Evolutionary conservation across 768 basidiomycete species (phyloP).

Genomic region (Auriculariales sp.): DNA sequence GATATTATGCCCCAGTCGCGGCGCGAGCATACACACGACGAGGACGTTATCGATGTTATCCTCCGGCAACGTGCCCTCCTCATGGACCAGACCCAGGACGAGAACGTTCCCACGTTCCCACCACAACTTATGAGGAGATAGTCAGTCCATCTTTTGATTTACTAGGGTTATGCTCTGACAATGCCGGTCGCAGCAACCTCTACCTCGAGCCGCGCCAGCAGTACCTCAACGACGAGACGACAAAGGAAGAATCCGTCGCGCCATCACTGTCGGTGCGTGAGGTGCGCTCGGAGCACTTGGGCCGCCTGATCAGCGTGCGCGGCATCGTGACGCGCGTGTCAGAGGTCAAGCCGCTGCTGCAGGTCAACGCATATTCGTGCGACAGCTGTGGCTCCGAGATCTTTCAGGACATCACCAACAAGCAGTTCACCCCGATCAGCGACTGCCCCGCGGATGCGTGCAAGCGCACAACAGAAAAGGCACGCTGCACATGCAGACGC

Average conservation of each 20-base stretch:
- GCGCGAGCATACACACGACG: slow-evolving; percentile 77
- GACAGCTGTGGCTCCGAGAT: slow-evolving; percentile 97
- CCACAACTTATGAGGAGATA: slow-evolving; percentile 87
- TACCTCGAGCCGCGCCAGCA: slow-evolving; percentile 84
- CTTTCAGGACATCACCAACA: slow-evolving; percentile 91
- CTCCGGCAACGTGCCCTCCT: slow-evolving; percentile 84
- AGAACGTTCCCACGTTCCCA: slow-evolving; percentile 68
- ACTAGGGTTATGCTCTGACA: neutral
- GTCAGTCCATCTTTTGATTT: slow-evolving; percentile 43
- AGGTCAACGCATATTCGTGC: slow-evolving; percentile 96
- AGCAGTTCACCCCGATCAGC: slow-evolving; percentile 76
- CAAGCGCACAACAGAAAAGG: slow-evolving; percentile 76
- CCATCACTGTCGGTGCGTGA: slow-evolving; percentile 92
- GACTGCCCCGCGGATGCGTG: slow-evolving; percentile 82
- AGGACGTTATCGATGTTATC: slow-evolving; percentile 94
- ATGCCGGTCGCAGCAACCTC: slow-evolving; percentile 48
- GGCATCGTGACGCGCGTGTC: slow-evolving; percentile 98
- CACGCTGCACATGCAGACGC: slow-evolving; percentile 93
- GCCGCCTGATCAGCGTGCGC: slow-evolving; percentile 86
- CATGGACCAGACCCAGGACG: slow-evolving; percentile 65
- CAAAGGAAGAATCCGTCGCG: too few species aligned
- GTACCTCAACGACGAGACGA: slow-evolving; percentile 18
- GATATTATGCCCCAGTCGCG: slow-evolving; percentile 77
- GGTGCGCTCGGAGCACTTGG: slow-evolving; percentile 75
- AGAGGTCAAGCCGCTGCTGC: slow-evolving; percentile 93